Evolutionary conservation across 495 filamentous ascomycete genomes (phyloP), one percentile per base, ranked within the genome.

Genomic region (Penicillium coprophilum): DNA sequence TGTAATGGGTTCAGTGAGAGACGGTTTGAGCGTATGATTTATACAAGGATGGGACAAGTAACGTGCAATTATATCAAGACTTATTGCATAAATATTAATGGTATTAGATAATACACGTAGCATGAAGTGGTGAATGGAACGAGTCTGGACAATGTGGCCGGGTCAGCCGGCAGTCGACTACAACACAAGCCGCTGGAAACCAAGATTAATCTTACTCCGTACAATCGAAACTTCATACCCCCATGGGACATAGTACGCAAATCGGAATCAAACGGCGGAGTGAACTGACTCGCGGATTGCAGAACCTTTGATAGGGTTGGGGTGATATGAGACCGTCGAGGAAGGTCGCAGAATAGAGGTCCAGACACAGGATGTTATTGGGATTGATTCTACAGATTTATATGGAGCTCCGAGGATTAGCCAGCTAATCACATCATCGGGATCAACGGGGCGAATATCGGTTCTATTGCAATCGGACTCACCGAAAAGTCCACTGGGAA

Each of bases 311-410:
- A 7, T 7, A 38, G 19, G 1, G 19, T 50, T 34, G 34, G 23
- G 48, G 23, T 13, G 32, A 40, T 40, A 27, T 17, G 19, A 23
- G 5, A 15, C 12, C 21, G 48, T 23, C 32, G 34, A 34, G 13
- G 34, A 47, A 47, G 45, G n/a, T 10, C n/a, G 3, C 6, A 15
- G 13, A 47, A 43, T n/a, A 23, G 17, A 2, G 7, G 6, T 50
- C 7, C 48, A 39, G 21, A 21, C 12, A 40, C 48, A 38, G 11
- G 34, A 50, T 50, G 20, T 50, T 39, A 50, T 50, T 50, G 48
- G 48, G 40, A 50, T n/a, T 30, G 21, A 39, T 39, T 2, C 34
- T 40, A 24, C 6, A 38, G 7, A 8, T 36, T 6, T 11, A n/a
- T 36, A n/a, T 39, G 47, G 47, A 39, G 20, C 15, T 15, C 32